Conservation (phyloP, 108 stramenopile species). For the Stephanodiscus minutulus region DNA sequence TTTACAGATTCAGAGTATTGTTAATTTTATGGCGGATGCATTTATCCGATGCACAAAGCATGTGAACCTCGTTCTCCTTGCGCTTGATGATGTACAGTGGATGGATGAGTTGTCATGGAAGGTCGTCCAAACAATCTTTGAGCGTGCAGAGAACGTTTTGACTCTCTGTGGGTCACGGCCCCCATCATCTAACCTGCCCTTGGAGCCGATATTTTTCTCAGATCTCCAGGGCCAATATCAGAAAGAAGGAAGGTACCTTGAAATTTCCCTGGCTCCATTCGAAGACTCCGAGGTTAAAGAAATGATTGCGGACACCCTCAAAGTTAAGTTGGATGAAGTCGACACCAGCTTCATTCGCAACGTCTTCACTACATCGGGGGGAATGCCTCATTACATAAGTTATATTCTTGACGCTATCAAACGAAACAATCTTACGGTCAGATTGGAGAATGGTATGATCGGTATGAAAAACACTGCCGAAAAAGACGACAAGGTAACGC, state of each 20-base stretch:
- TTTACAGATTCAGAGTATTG: slow-evolving; percentile 41
- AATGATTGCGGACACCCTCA: slow-evolving; percentile 53
- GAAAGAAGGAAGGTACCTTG: slow-evolving; percentile 38
- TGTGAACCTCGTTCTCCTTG: slow-evolving; percentile 56
- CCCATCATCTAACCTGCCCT: slow-evolving; percentile 27
- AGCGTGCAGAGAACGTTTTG: slow-evolving; percentile 57
- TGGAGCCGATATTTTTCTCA: slow-evolving; percentile 55
- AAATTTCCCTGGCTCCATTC: slow-evolving; percentile 54
- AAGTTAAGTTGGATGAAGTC: slow-evolving; percentile 42
- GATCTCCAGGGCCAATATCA: slow-evolving; percentile 32
- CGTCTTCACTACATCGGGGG: slow-evolving; percentile 58
- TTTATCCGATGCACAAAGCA: slow-evolving; percentile 60
- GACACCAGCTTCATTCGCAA: slow-evolving; percentile 46
- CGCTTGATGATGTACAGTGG: slow-evolving; percentile 69
- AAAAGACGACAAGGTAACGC: slow-evolving; percentile 27
- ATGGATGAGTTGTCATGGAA: slow-evolving; percentile 75
- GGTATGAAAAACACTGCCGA: slow-evolving; percentile 32
- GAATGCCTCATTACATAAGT: slow-evolving; percentile 68
- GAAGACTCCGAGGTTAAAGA: slow-evolving; percentile 49
- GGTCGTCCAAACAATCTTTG: slow-evolving; percentile 54
- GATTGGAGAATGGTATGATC: slow-evolving; percentile 45
- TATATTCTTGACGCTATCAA: slow-evolving; percentile 67
- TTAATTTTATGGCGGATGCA: slow-evolving; percentile 61
- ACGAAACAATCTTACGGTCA: slow-evolving; percentile 39
- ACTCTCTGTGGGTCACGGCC: slow-evolving; percentile 56